Percentiles rank a stretch among this genome's conserved stretches.
Conservation (phyloP, 352 stramenopile species). For the Globisporangium polare region DNA sequence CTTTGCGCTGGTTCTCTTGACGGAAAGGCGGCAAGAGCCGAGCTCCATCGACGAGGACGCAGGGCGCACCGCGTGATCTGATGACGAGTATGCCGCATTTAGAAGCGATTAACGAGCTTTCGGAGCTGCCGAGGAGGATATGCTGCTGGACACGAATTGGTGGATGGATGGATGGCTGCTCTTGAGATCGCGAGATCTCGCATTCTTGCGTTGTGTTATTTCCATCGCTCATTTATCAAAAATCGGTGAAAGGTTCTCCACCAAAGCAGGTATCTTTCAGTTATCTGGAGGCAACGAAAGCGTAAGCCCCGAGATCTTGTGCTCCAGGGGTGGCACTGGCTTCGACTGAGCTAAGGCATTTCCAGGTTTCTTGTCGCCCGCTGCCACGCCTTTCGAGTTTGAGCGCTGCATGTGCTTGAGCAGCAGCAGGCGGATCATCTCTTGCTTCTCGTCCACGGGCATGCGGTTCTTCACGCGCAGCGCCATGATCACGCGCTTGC, state of each 20-base stretch:
- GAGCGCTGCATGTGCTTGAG: conserved; percentile 24
- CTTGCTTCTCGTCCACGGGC: conserved; percentile 38
- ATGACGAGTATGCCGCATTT: too few relatives aligned
- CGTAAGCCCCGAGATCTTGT: conserved; percentile 18
- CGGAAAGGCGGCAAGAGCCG: too few relatives aligned
- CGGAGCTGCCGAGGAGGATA: too few relatives aligned
- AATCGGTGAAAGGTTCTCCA: not conserved
- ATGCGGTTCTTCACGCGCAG: conserved; percentile 53
- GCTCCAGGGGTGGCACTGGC: not conserved
- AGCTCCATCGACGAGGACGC: too few relatives aligned
- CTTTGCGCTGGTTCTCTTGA: too few relatives aligned
- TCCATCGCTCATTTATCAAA: too few relatives aligned
- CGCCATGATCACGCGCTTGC: conserved; percentile 66
- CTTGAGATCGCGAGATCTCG: too few relatives aligned
- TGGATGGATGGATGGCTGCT: too few relatives aligned
- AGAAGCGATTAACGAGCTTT: too few relatives aligned
- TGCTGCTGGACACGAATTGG: too few relatives aligned
- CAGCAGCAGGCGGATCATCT: conserved; percentile 59
- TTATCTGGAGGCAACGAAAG: conserved; percentile 14
- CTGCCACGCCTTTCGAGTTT: not conserved
- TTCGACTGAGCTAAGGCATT: not conserved
- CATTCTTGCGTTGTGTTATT: too few relatives aligned
- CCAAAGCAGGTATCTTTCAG: not conserved
- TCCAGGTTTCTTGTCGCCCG: not conserved
- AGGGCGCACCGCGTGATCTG: too few relatives aligned